These are phyloP conservation scores for Rheum nobile DNA, from an alignment of 148 eudicot genomes.

Conservation along the genomic window DNA sequence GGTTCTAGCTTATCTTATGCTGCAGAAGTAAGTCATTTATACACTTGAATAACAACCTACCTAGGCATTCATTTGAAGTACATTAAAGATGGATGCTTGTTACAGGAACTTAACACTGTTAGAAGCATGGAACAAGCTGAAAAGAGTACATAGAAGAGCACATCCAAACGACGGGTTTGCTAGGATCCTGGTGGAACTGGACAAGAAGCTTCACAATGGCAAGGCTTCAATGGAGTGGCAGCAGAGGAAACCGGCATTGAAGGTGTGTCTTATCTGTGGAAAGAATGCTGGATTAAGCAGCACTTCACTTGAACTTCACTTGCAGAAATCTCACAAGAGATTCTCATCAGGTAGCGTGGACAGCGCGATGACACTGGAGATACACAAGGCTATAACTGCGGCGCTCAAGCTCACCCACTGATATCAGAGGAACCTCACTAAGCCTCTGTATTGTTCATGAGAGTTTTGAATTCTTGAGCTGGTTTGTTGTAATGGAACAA, in stretches of 20 bases:
- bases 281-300: slow-evolving; percentile 93
- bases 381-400: slow-evolving; percentile 65
- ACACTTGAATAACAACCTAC: too few species aligned
- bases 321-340: slow-evolving; percentile 82
- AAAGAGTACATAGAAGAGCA: slow-evolving; percentile 80
- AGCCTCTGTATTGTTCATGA: background rate
- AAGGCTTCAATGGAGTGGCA: slow-evolving; percentile 98
- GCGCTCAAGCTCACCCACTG: slow-evolving; percentile 55
- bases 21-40: slow-evolving; percentile 58
- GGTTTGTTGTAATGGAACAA: background rate
- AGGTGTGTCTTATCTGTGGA: slow-evolving; percentile 90
- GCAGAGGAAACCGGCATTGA: slow-evolving; percentile 75
- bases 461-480: background rate
- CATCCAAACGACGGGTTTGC: slow-evolving; percentile 98
- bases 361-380: slow-evolving; percentile 98
- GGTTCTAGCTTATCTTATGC: slow-evolving; percentile 86
- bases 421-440: background rate
- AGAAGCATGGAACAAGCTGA: slow-evolving; percentile 82
- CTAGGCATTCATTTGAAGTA: too few species aligned
- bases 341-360: slow-evolving; percentile 95
- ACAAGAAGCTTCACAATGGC: slow-evolving; percentile 50
- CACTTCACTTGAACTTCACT: slow-evolving; percentile 87
- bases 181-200: slow-evolving; percentile 65
- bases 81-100: background rate
- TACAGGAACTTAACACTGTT: slow-evolving; percentile 65